Evolutionary conservation across 257 asterid genomes (phyloP).

Genomic region (Avicennia marina): DNA sequence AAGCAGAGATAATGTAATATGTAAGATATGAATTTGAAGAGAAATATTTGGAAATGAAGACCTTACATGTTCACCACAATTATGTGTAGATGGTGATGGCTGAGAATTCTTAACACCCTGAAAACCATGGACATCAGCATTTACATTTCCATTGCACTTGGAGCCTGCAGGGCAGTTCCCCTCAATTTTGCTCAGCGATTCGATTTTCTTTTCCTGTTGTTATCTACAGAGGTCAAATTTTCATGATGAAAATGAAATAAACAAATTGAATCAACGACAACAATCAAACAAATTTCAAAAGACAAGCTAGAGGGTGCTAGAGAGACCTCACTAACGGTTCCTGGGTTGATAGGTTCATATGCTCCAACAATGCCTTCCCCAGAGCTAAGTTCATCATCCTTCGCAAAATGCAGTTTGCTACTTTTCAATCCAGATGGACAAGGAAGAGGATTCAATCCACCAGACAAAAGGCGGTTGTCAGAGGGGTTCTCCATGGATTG

Average conservation of each 20-base stretch:
- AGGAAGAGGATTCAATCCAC: constrained; percentile 28
- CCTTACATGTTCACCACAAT: constrained; percentile 56
- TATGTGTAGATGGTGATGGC: constrained; percentile 23
- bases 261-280: constrained; percentile 24
- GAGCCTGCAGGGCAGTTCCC: constrained; percentile 33
- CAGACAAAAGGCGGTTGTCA: constrained; percentile 26
- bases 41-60: constrained; percentile 1
- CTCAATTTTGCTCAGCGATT: constrained; percentile 23
- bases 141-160: constrained; percentile 23
- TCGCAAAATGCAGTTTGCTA: constrained; percentile 23
- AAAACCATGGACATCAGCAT: constrained; percentile 25
- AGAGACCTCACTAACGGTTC: constrained; percentile 37
- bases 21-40: neutral
- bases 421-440: constrained; percentile 31
- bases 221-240: constrained; percentile 78
- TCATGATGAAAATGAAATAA: constrained; percentile 60
- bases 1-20: neutral
- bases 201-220: constrained; percentile 71
- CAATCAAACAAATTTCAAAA: constrained; percentile 19
- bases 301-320: constrained; percentile 17
- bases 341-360: constrained; percentile 27
- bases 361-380: constrained; percentile 26
- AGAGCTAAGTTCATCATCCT: constrained; percentile 29
- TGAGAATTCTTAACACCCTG: constrained; percentile 21
- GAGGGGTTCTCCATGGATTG: constrained; percentile 34